phyloP scores from a whole-genome alignment of 176 grass and related monocot genomes.

The Musa beccarii region DNA sequence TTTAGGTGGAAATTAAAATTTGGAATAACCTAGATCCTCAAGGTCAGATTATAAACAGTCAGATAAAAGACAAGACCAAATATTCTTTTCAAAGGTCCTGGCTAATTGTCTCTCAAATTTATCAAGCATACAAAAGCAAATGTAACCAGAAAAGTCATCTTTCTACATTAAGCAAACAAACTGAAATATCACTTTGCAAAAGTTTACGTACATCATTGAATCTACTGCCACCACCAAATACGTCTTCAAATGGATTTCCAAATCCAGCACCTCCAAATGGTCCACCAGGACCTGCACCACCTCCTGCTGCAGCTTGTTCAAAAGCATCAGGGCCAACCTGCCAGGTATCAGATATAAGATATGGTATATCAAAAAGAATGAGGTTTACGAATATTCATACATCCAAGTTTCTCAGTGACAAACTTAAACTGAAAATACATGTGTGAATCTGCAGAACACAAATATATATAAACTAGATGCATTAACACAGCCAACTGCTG shows the following conservation, averaged over 20 bases:
- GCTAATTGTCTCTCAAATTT: no score
- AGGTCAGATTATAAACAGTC: no score
- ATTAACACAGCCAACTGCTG: neutral
- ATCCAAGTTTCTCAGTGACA: neutral
- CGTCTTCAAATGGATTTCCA: conserved; percentile 74
- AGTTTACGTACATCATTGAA: conserved; percentile 10
- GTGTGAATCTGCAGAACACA: neutral
- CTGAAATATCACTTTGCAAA: conserved; percentile 1
- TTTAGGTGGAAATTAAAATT: no score
- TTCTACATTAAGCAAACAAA: neutral
- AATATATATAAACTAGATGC: neutral
- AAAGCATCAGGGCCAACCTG: conserved; percentile 82
- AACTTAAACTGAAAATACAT: neutral
- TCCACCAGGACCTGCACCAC: conserved; percentile 36
- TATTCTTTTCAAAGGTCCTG: no score
- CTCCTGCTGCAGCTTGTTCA: conserved; percentile 53
- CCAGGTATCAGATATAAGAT: neutral
- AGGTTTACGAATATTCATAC: neutral
- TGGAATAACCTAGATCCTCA: no score
- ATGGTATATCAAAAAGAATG: neutral
- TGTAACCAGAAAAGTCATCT: no score
- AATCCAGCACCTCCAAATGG: conserved; percentile 42
- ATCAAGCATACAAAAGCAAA: no score
- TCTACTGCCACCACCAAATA: conserved; percentile 38
- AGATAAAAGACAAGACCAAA: no score